Percentiles rank a stretch among this genome's conserved stretches.
phyloP scores from a whole-genome alignment of 257 asterid species.

The Scutellaria galericulata region DNA sequence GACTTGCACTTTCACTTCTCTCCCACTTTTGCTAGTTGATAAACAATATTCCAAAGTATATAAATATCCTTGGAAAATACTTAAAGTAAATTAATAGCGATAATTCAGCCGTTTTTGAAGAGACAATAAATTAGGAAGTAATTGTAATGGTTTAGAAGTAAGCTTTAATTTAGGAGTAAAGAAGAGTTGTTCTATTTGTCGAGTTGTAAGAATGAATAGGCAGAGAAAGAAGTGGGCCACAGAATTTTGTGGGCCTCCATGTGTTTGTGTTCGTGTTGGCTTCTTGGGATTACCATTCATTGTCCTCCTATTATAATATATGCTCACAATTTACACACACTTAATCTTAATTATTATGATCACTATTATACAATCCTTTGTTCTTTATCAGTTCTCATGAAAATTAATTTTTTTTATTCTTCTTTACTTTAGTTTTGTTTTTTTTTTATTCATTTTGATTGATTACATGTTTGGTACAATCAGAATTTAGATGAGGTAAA shows the following conservation, averaged over 20 bases:
- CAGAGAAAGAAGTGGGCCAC: constrained; percentile 28
- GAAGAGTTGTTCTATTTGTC: constrained; percentile 43
- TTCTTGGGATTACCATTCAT: neutral
- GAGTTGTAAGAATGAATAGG: constrained; percentile 10
- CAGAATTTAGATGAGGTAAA: too few species aligned
- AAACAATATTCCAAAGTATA: constrained; percentile 20
- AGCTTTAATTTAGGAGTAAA: constrained; percentile 32
- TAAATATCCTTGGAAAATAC: constrained; percentile 34
- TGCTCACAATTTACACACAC: neutral
- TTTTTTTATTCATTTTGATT: too few species aligned
- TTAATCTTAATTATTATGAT: too few species aligned
- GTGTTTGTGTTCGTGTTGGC: constrained; percentile 35
- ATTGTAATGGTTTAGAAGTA: constrained; percentile 14
- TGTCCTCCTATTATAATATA: too few species aligned
- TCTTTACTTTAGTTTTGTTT: too few species aligned
- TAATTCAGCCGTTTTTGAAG: constrained; percentile 15
- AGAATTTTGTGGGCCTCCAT: constrained; percentile 39
- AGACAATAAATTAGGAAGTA: neutral
- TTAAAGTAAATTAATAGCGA: constrained; percentile 20
- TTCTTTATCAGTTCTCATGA: too few species aligned
- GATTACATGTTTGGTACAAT: too few species aligned
- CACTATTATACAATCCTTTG: too few species aligned
- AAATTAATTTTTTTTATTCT: too few species aligned
- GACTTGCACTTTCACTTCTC: constrained; percentile 31
- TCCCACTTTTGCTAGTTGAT: constrained; percentile 10